Evolutionary conservation across 148 eudicot genomes (phyloP), one percentile per base, ranked within the genome.

Genomic region (Camellia granthamiana): DNA sequence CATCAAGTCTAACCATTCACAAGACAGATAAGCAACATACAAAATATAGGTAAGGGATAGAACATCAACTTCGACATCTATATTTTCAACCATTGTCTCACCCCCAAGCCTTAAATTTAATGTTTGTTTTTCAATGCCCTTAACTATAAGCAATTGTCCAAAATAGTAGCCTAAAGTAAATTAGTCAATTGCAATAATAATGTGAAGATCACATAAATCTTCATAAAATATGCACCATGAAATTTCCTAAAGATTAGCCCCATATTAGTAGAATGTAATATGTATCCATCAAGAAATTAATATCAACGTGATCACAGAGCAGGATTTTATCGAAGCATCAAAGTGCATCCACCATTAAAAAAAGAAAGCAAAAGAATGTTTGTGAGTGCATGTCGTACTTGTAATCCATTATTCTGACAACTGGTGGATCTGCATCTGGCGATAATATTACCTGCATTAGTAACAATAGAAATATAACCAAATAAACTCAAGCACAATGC

Each of bases 391-490:
- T 21, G 55, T 59, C 81, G 67, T 90, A 95, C 98, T 90, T 91
- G 84, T 88, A 95, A 83, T 93, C 91, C 97, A 95, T 92, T 83
- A 95, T 87, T 87, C 84, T 90, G 79, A 93, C 92, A 74, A 95
- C 98, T 12, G 98, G 98, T 56, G 98, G 98, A 79, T 92, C 97
- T 77, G 98, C 96, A 77, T 95, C 97, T 11, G 94, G 94, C 70
- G 96, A 91, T 79, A 95, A 79, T 77, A 95, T 90, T 80, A 93
- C 96, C 98, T 95, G 78, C 81, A 83, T 77, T 65, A 70, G 21
- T 13, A 61, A 16, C 61, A 65, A 38, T 19, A 72, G 63, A 74
- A 19, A 49, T 49, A 15, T 73, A 14, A 74, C 58, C 65, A 66
- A 82, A 59, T 66, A 80, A 18, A 11, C 16, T 44, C 75, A 62